These are phyloP conservation scores for Atractiella rhizophila DNA, from an alignment of 768 basidiomycete species.

Conservation along the genomic window DNA sequence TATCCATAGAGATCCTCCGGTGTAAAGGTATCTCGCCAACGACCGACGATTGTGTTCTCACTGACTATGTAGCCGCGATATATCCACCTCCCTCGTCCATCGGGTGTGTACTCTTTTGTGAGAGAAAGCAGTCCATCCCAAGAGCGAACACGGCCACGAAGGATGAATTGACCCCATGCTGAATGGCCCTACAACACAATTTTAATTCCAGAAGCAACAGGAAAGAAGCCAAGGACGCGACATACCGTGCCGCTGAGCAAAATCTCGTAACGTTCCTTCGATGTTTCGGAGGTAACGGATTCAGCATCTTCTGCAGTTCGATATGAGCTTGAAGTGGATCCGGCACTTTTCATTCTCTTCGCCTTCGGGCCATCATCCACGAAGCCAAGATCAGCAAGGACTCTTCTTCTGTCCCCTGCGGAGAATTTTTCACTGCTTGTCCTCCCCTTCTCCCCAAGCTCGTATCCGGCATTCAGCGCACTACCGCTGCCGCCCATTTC, in stretches of 20 bases:
- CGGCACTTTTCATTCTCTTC: neutral
- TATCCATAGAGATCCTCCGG: conserved; percentile 12
- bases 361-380: neutral
- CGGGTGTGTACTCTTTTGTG: conserved; percentile 43
- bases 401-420: too few relatives aligned
- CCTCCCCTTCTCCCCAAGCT: neutral
- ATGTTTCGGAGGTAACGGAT: neutral
- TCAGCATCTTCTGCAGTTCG: neutral
- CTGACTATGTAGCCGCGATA: conserved; percentile 9
- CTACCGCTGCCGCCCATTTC: conserved; percentile 16
- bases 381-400: too few relatives aligned
- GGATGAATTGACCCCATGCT: conserved; percentile 64
- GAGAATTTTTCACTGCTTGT: too few relatives aligned
- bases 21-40: conserved; percentile 14
- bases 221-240: neutral
- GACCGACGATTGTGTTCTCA: conserved; percentile 8
- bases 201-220: neutral
- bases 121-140: conserved; percentile 57
- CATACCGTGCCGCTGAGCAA: conserved; percentile 11
- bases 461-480: conserved; percentile 17
- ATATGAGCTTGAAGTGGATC: neutral
- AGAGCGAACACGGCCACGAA: conserved; percentile 53
- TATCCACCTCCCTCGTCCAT: conserved; percentile 28
- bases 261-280: conserved; percentile 14
- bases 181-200: conserved; percentile 45